Evolutionary conservation across 768 basidiomycete genomes (phyloP), one percentile per base, ranked within the genome.

Genomic region (Russula compacta): DNA sequence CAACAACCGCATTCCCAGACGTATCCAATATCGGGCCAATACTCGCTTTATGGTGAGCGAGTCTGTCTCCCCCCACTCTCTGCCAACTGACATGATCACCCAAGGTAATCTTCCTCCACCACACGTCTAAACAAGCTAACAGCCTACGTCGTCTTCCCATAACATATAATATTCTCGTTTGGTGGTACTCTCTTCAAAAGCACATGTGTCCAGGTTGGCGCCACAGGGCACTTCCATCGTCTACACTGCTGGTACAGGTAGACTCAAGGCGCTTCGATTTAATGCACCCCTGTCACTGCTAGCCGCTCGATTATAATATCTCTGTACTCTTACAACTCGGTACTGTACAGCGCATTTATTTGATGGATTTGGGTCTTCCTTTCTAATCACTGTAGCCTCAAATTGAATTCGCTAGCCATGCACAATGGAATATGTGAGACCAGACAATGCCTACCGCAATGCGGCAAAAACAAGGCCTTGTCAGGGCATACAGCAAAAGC

Each of bases 11-110:
- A 53, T 21, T 50, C 56, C 33, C 64, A 65, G 24, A 21, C 54
- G 15, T 63, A 64, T 54, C 59, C 59, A n/a, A 43, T 56, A 40
- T 56, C 62, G 12, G 56, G 56, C 38, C 65, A 66, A 54, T 66
- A 64, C 44, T 49, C 63, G 24, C 63, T 64, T 32, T 65, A 59
- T 61, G 56, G 63, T 64, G 40, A 55, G 64, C 40, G 14, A 15
- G 11, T 29, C 35, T 35, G 33, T 10, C 12, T 8, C 40, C 33
- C 5, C 1, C 5, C 4, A 11, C 21, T 19, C 11, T 42, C 43
- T 6, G 17, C 8, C 10, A 29, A 43, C 52, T 58, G 52, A 62
- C 56, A 53, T n/a, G 2, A 48, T 35, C 36, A 3, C 36, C 24
- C 15, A 17, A 62, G 61, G 15, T 44, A 58, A 62, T 53, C 32